Evolutionary conservation across 371 early-diverging fungal species (phyloP).

Genomic region (Phascolomyces articulosus): DNA sequence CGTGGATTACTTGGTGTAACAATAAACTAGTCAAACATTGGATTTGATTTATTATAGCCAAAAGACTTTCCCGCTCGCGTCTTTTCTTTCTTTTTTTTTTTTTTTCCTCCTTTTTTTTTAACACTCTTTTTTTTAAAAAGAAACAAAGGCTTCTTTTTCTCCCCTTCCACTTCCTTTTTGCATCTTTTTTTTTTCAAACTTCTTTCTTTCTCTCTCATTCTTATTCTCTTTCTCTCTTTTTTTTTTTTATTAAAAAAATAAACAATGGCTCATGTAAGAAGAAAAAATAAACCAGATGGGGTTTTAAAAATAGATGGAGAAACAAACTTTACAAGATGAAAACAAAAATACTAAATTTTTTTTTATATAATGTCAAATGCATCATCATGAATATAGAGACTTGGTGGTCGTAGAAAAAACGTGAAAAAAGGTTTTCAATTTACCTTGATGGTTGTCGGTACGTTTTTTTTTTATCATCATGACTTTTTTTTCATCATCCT

Average conservation of each 20-base stretch:
- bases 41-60: constrained; percentile 1
- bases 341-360: too few species aligned
- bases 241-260: not conserved
- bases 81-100: constrained; percentile 9
- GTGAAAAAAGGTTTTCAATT: constrained; percentile 95
- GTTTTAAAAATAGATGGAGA: too few species aligned
- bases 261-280: constrained; percentile 20
- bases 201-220: constrained; percentile 4
- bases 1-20: constrained; percentile 2
- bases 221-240: not conserved
- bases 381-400: constrained; percentile 35
- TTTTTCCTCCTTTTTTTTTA: constrained; percentile 13
- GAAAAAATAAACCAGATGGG: not conserved
- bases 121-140: constrained; percentile 7
- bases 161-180: constrained; percentile 7
- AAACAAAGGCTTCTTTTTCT: constrained; percentile 1
- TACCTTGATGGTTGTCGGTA: constrained; percentile 97
- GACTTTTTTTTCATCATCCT: not conserved
- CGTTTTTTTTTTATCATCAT: constrained; percentile 23
- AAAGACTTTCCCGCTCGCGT: constrained; percentile 5
- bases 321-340: too few species aligned
- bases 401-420: constrained; percentile 86
- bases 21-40: constrained; percentile 6
- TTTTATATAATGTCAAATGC: too few species aligned
- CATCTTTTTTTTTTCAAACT: constrained; percentile 6